Conservation (phyloP, 169 alveolate genomes). For the Babesia sp. region DNA sequence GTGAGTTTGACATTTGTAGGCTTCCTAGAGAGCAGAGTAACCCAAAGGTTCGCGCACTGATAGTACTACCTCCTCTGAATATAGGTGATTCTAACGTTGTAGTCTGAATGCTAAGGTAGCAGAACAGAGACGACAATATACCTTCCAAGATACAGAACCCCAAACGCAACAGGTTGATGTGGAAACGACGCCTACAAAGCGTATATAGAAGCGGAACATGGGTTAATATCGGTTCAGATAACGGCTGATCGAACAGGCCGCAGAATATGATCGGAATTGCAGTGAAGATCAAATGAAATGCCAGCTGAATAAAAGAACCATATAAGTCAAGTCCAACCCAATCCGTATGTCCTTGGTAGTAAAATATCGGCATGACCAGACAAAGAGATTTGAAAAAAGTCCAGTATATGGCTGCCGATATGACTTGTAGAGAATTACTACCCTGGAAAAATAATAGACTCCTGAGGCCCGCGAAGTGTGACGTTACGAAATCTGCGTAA, state of each 20-base stretch:
- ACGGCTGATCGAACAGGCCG: constrained; percentile 27
- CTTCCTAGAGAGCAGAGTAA: constrained; percentile 64
- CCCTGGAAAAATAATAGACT: constrained; percentile 57
- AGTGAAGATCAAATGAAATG: constrained; percentile 44
- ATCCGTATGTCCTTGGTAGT: constrained; percentile 57
- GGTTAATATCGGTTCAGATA: constrained; percentile 25
- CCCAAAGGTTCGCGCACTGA: constrained; percentile 70
- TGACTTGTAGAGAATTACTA: constrained; percentile 20
- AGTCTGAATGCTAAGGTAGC: constrained; percentile 36
- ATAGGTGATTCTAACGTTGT: constrained; percentile 22
- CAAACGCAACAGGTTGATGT: constrained; percentile 26
- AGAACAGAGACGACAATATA: constrained; percentile 15
- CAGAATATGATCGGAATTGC: constrained; percentile 28
- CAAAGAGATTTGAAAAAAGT: constrained; percentile 34
- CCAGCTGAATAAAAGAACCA: constrained; percentile 38
- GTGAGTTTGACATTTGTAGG: constrained; percentile 68
- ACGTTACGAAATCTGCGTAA: constrained; percentile 40
- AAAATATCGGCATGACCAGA: constrained; percentile 41
- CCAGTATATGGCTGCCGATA: constrained; percentile 27
- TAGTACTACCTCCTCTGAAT: constrained; percentile 27
- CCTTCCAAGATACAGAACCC: constrained; percentile 53
- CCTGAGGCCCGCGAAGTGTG: constrained; percentile 42
- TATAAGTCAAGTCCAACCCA: constrained; percentile 60
- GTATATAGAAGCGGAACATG: constrained; percentile 45
- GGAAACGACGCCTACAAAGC: constrained; percentile 40